Conservation (phyloP, 768 basidiomycete genomes). For the Lentinus brumalis region DNA sequence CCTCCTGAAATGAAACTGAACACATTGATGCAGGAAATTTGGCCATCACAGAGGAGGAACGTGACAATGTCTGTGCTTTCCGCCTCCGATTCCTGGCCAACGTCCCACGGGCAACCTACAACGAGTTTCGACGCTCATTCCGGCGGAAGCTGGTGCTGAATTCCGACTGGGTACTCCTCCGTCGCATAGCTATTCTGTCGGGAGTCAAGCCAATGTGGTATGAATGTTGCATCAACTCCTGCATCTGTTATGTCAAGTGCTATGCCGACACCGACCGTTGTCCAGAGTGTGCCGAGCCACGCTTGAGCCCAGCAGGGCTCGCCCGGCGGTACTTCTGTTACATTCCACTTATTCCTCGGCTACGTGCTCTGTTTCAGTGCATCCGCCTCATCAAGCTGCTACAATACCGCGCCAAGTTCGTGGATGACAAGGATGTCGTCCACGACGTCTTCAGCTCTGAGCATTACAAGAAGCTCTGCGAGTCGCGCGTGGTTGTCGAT, state of each 20-base stretch:
- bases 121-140: background rate
- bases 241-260: constrained; percentile 39
- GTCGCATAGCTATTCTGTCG: constrained; percentile 32
- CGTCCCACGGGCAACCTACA: background rate
- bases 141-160: background rate
- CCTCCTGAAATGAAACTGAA: too few species aligned
- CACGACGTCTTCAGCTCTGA: constrained; percentile 40
- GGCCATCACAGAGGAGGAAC: background rate
- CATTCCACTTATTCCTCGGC: constrained; percentile 41
- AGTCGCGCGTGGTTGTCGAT: constrained; percentile 29
- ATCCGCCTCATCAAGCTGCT: constrained; percentile 24
- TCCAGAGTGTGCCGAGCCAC: constrained; percentile 37
- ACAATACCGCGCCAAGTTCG: constrained; percentile 28
- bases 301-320: constrained; percentile 23
- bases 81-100: background rate
- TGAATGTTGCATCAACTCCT: constrained; percentile 47
- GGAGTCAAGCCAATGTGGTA: constrained; percentile 36
- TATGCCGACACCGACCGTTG: constrained; percentile 34
- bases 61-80: background rate
- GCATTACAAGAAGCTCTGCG: constrained; percentile 31
- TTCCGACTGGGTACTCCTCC: constrained; percentile 11
- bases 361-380: constrained; percentile 30
- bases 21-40: too few species aligned
- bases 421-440: constrained; percentile 20
- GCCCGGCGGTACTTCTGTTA: constrained; percentile 37